Evolutionary conservation across 129 eudicot species (phyloP).

Genomic region (Chrysanthemum lavandulifolium): DNA sequence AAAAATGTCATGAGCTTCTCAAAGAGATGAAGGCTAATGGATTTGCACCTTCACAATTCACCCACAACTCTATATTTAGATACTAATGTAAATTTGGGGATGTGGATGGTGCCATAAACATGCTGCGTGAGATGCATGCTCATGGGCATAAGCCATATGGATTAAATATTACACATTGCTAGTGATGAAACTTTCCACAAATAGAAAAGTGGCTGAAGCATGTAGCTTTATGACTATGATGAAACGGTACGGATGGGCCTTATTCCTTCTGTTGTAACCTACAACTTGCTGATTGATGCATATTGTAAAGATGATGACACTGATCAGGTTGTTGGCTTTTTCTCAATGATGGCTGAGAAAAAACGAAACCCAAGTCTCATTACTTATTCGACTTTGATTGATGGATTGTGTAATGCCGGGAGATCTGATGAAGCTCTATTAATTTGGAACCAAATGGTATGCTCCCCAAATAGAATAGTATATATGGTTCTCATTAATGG

Average conservation of each 20-base stretch:
- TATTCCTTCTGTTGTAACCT: slow-evolving; percentile 80
- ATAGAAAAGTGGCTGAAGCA: slow-evolving; percentile 54
- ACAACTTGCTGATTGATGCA: slow-evolving; percentile 74
- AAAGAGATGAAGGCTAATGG: slow-evolving; percentile 59
- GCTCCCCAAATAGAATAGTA: slow-evolving; percentile 59
- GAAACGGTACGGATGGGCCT: slow-evolving; percentile 48
- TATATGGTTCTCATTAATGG: slow-evolving; percentile 85
- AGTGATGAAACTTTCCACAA: slow-evolving; percentile 54
- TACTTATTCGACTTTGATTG: slow-evolving; percentile 69
- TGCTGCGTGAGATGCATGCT: slow-evolving; percentile 62
- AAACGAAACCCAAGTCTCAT: slow-evolving; percentile 62
- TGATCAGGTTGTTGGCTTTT: slow-evolving; percentile 53
- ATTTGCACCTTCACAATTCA: slow-evolving; percentile 69
- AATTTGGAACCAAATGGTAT: slow-evolving; percentile 66
- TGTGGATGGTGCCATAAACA: slow-evolving; percentile 50
- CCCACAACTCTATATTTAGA: slow-evolving; percentile 74
- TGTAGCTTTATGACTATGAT: slow-evolving; percentile 46
- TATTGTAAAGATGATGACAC: slow-evolving; percentile 63
- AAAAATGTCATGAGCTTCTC: slow-evolving; percentile 62
- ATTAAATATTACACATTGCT: slow-evolving; percentile 76
- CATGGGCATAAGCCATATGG: slow-evolving; percentile 87
- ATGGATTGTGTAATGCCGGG: slow-evolving; percentile 70
- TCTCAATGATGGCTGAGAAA: slow-evolving; percentile 51
- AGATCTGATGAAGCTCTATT: slow-evolving; percentile 71
- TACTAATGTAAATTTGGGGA: slow-evolving; percentile 68